Base-by-base conservation (phyloP, 495 filamentous ascomycete species). In the Chaetomidium leptoderma region DNA sequence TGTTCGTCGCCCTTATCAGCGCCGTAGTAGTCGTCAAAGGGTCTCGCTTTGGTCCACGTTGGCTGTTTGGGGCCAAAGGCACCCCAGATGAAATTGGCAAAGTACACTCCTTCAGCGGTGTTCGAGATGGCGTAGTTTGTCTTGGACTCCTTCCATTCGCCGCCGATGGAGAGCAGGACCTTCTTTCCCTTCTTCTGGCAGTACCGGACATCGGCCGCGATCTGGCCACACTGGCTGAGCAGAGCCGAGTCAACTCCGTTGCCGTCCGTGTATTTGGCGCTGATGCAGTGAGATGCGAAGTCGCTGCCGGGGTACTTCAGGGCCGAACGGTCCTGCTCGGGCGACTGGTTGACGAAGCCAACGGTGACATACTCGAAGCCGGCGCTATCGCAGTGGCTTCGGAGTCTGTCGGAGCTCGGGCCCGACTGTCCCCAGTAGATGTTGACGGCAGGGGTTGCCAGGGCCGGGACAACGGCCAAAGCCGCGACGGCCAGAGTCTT, bases 111-210 rank as follows among this genome's bases (percentile, higher is more conserved):
- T 10, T 77, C 75, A 9, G 65, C 55, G 32, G 76, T 71, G 55
- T 67, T 76, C 30, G 80, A 80, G 14, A 78, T 74, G 26, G 78
- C 74, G 58, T 76, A 77, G 63, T 72, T 57, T 58, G 64, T 64
- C 1, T 51, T 30, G 16, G 59, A 48, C n/a, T 59, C 46, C 11
- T 45, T 58, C 52, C 46, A 60, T 10, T 50, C 66, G 35, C 84
- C 86, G 33, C 84, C 84, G 29, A 89, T 76, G 29, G 83, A 86
- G 17, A 89, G 70, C 39, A 89, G 68, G 44, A 90, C 81, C 32
- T 81, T 85, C 67, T 86, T 88, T 39, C 82, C 81, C 53, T 78
- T 71, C 8, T 68, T 53, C 68, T 89, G 86, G 70, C 87, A 90
- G 26, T 70, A 74, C 37, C 71, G 65, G 61, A 90, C 86, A 47